Percentiles rank a stretch among this genome's conserved stretches.
Conservation (phyloP, 306 rosid species). For the Lathyrus tuberosus region DNA sequence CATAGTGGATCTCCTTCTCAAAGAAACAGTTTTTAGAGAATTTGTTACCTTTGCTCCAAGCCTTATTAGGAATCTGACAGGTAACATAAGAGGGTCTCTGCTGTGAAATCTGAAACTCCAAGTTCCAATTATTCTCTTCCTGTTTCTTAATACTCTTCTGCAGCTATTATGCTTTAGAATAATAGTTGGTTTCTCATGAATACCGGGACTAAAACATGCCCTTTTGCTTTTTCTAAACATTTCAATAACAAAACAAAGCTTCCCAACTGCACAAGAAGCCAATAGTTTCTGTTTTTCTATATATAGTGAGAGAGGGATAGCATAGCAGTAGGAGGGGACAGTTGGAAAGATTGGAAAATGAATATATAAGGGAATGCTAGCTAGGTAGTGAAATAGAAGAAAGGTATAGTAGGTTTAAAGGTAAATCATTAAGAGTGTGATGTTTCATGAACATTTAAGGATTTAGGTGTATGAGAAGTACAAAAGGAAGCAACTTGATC, state of each 20-base stretch:
- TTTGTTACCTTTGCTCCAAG: slow-evolving; percentile 66
- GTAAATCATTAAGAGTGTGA: slow-evolving; percentile 38
- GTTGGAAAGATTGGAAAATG: slow-evolving; percentile 35
- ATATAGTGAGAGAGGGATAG: slow-evolving; percentile 20
- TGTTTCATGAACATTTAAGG: slow-evolving; percentile 32
- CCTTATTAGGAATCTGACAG: slow-evolving; percentile 58
- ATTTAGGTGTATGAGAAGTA: slow-evolving; percentile 24
- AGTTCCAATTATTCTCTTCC: slow-evolving; percentile 50
- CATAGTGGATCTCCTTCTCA: slow-evolving; percentile 60
- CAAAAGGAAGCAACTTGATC: slow-evolving; percentile 6
- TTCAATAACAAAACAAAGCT: slow-evolving; percentile 7
- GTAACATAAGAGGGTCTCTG: slow-evolving; percentile 53
- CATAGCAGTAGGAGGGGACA: slow-evolving; percentile 40
- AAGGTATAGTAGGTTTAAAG: slow-evolving; percentile 26
- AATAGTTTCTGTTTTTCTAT: slow-evolving; percentile 25
- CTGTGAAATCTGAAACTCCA: slow-evolving; percentile 55
- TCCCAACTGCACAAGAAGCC: slow-evolving; percentile 20
- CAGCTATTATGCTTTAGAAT: slow-evolving; percentile 48
- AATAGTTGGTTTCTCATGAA: slow-evolving; percentile 61
- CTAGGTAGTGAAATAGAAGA: slow-evolving; percentile 26
- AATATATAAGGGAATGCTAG: slow-evolving; percentile 31
- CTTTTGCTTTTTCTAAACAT: slow-evolving; percentile 72
- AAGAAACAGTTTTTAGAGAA: slow-evolving; percentile 56
- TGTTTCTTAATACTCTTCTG: slow-evolving; percentile 44
- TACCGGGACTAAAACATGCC: slow-evolving; percentile 74